Evolutionary conservation across 2,329 filamentous ascomycete genomes (phyloP), one percentile per base, ranked within the genome.

Genomic region (Cadophora gregata): DNA sequence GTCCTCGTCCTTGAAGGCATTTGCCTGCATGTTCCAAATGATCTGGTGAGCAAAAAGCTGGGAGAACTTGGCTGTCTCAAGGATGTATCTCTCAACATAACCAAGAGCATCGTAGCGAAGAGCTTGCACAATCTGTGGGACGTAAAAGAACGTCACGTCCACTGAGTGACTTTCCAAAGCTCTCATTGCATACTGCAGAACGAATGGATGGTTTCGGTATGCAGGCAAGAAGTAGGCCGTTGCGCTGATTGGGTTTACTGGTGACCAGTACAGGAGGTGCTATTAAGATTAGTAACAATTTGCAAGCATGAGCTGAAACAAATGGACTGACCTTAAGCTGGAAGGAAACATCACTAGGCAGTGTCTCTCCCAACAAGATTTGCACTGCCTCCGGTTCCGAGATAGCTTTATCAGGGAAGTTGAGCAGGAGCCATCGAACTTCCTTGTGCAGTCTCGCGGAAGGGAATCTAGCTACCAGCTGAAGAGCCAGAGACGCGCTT

Each of bases 21-120:
- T 99, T 36, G 96, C 96, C 78, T 98, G 99, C 91, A 99, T 99
- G 78, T 99, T 99, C 96, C 96, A 99, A 77, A 99, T 99, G 72
- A 99, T 98, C 75, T 99, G 96, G 78, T 99, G 96, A 2, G 96
- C 95, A 79, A 99, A 99, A 9, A 98, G 82, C 78, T 98, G 96
- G n/a, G 96, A 98, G 76, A 97, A 94, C 74, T 96, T 95, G 1
- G 94, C 96, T 0, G 96, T 97, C 80, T 99, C 96, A 19, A 98
- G 85, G 64, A 99, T 98, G 76, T 97, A 99, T 53, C 95, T 88
- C 79, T 97, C 93, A 1, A 97, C 94, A 76, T 99, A 99, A 64
- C 96, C 96, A 27, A 99, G 84, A 14, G 86, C 87, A 82, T 99
- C 96, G 74, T 98, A 97, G 63, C 96, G 90, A 51, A 99, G 85